Percentiles rank a stretch among this genome's conserved stretches.
Conservation (phyloP, 2,329 filamentous ascomycete species). For the Endoconidiophora laricicola region DNA sequence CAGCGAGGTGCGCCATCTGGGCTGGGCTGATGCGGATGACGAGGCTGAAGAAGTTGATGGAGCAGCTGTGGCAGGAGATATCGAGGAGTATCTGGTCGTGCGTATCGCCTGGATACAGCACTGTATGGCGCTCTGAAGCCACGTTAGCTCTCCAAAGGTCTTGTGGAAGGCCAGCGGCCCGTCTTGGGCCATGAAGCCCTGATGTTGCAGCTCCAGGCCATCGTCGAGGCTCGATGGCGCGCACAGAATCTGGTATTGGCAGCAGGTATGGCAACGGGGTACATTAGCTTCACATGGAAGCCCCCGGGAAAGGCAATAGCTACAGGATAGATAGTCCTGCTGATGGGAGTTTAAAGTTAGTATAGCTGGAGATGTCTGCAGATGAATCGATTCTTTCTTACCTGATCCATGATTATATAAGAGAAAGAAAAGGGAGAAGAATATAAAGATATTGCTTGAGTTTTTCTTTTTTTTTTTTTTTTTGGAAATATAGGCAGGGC, state of each 20-base stretch:
- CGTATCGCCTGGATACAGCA: no score
- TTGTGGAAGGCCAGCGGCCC: conserved; percentile 4
- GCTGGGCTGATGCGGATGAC: neutral
- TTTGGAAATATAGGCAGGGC: no score
- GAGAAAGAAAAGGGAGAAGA: neutral
- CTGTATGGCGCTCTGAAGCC: no score
- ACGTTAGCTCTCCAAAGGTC: neutral
- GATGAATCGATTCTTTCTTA: no score
- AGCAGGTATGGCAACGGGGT: conserved; percentile 5
- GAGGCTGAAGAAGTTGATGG: neutral
- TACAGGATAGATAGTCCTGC: neutral
- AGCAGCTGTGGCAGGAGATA: neutral
- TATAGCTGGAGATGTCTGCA: neutral
- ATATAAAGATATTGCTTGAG: neutral
- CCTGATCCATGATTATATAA: no score
- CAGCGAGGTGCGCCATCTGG: no score
- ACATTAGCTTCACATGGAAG: neutral
- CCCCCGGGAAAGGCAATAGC: conserved; percentile 2
- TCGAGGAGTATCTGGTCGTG: no score
- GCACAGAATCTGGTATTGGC: conserved; percentile 2
- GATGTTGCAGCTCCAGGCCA: neutral
- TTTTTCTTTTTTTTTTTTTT: neutral
- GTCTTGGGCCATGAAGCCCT: neutral
- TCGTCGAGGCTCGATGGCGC: neutral
- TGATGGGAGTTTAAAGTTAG: neutral